Conservation (phyloP, 495 filamentous ascomycete genomes). For the Aspergillus ostianus region DNA sequence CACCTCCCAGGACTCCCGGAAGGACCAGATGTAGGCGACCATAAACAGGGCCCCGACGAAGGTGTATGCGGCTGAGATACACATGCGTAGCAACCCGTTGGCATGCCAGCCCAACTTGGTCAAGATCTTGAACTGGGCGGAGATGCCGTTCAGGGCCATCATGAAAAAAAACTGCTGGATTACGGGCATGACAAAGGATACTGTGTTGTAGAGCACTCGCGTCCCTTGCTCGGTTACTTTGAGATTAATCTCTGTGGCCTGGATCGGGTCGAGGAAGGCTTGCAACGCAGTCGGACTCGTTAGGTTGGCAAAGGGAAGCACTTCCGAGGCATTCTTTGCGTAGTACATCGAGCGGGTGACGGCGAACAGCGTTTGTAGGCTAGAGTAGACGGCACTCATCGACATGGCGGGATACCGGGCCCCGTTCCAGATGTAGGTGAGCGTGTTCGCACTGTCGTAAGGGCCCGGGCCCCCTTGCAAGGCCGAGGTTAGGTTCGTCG, state of each 20-base stretch:
- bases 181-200: constrained; percentile 39
- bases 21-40: constrained; percentile 46
- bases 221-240: constrained; percentile 40
- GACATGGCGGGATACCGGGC: constrained; percentile 39
- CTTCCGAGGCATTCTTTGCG: constrained; percentile 26
- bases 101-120: constrained; percentile 25
- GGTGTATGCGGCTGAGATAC: constrained; percentile 38
- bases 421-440: constrained; percentile 47
- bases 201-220: constrained; percentile 43
- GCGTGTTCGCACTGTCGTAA: constrained; percentile 24
- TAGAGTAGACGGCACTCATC: constrained; percentile 27
- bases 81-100: constrained; percentile 38
- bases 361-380: constrained; percentile 25
- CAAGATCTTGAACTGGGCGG: constrained; percentile 36
- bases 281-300: constrained; percentile 23
- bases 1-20: constrained; percentile 41
- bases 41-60: constrained; percentile 39
- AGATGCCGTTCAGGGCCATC: constrained; percentile 34
- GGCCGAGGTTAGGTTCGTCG: constrained; percentile 26
- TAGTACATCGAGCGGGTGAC: constrained; percentile 30
- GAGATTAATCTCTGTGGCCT: constrained; percentile 35
- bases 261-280: constrained; percentile 39
- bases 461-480: constrained; percentile 16
- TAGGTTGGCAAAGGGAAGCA: constrained; percentile 16
- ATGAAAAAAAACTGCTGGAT: constrained; percentile 53